These are phyloP conservation scores for Madurella mycetomatis DNA, from an alignment of 2,329 filamentous ascomycete genomes.

Conservation along the genomic window DNA sequence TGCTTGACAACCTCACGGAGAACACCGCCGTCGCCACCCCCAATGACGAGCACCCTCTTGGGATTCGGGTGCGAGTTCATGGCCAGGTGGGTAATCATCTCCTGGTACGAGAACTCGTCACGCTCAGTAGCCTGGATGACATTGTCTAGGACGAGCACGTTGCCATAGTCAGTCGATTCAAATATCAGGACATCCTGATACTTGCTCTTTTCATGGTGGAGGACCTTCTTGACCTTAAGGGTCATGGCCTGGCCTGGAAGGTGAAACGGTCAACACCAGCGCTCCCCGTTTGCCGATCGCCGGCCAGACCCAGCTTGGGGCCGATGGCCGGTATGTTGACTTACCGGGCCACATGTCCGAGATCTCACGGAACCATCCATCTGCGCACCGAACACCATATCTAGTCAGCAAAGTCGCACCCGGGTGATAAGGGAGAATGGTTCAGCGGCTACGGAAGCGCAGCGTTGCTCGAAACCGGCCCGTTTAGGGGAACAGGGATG, in stretches of 20 bases:
- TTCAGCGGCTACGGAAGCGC: neutral
- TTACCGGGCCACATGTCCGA: conserved; percentile 91
- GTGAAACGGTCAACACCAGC: neutral
- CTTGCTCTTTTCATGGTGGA: conserved; percentile 98
- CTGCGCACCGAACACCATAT: conserved; percentile 41
- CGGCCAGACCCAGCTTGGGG: neutral
- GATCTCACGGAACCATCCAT: conserved; percentile 99
- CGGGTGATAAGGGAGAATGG: neutral
- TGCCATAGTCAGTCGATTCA: conserved; percentile 95
- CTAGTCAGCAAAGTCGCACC: conserved; percentile 1
- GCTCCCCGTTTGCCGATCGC: too few relatives aligned
- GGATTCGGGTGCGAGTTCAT: conserved; percentile 98
- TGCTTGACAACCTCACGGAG: conserved; percentile 99
- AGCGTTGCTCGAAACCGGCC: neutral
- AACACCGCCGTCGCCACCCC: conserved; percentile 94
- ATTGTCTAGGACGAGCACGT: conserved; percentile 94
- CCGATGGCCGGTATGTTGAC: conserved; percentile 24
- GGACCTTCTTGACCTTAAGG: conserved; percentile 92
- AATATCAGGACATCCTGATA: conserved; percentile 99
- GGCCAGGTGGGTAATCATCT: conserved; percentile 99
- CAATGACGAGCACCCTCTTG: conserved; percentile 97
- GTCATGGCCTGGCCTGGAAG: conserved; percentile 87
- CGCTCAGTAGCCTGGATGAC: conserved; percentile 98
- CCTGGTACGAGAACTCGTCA: conserved; percentile 99
- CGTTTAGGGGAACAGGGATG: neutral